Percentiles rank a stretch among this genome's conserved stretches.
These are phyloP conservation scores for Antrodiella citrinella DNA, from an alignment of 768 basidiomycete species.

Conservation along the genomic window DNA sequence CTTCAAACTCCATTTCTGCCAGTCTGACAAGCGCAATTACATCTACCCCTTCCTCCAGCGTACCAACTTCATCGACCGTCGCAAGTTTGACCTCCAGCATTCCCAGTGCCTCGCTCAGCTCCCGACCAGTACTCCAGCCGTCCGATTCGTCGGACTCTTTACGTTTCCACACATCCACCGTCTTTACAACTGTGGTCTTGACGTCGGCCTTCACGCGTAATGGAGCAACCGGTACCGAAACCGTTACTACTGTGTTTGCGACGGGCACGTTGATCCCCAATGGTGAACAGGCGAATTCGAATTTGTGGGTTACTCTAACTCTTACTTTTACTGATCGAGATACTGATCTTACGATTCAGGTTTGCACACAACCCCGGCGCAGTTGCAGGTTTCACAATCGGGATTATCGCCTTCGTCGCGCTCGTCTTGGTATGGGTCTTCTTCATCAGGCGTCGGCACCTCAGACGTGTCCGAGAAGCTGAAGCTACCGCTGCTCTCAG, in stretches of 20 bases:
- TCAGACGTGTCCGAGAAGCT: constrained; percentile 10
- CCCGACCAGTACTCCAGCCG: constrained; percentile 4
- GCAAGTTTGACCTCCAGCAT: background rate
- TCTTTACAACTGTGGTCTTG: constrained; percentile 5
- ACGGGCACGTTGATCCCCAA: constrained; percentile 19
- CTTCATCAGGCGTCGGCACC: constrained; percentile 16
- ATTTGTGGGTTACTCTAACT: constrained; percentile 10
- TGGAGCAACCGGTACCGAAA: constrained; percentile 7
- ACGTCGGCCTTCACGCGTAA: constrained; percentile 1
- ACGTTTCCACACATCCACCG: constrained; percentile 6
- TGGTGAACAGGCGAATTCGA: background rate
- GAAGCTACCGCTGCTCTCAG: constrained; percentile 12
- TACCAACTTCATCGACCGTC: background rate
- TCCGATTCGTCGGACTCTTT: background rate
- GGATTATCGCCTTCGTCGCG: constrained; percentile 14
- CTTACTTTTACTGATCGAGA: background rate
- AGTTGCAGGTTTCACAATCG: constrained; percentile 17
- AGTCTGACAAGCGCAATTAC: background rate
- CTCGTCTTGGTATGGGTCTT: constrained; percentile 12
- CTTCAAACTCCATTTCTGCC: background rate
- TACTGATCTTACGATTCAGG: constrained; percentile 3
- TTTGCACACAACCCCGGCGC: constrained; percentile 18
- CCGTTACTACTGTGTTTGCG: constrained; percentile 11
- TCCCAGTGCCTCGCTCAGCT: background rate
- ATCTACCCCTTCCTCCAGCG: background rate